Percentiles rank a stretch among this genome's conserved stretches.
phyloP scores from a whole-genome alignment of 1,139 yeast genomes.

The Yamadazyma taylorii region DNA sequence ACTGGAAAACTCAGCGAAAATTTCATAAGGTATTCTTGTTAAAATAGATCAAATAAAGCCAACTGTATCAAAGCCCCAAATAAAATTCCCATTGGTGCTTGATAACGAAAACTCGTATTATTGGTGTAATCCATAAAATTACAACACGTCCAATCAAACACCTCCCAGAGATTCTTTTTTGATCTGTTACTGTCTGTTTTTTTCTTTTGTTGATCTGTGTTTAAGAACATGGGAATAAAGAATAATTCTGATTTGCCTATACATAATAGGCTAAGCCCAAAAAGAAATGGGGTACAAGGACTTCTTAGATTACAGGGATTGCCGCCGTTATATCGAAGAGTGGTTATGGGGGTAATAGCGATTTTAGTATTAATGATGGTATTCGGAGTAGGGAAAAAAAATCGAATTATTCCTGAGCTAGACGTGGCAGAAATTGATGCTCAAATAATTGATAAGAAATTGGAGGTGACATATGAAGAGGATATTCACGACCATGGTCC shows the following conservation, averaged over 20 bases:
- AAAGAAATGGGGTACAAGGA: slow-evolving; percentile 6
- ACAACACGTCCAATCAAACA: no score
- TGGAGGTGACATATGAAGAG: slow-evolving; percentile 16
- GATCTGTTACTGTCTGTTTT: no score
- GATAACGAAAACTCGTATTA: no score
- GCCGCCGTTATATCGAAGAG: slow-evolving; percentile 8
- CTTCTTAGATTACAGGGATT: slow-evolving; percentile 1
- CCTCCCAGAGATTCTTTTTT: no score
- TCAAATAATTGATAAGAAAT: slow-evolving; percentile 14
- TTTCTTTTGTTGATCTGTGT: no score
- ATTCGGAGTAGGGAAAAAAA: slow-evolving; percentile 4
- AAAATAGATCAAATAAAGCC: not conserved
- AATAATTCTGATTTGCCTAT: slow-evolving; percentile 47
- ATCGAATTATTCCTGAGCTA: slow-evolving; percentile 8
- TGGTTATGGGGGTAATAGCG: slow-evolving; percentile 9
- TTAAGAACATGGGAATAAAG: slow-evolving; percentile 19
- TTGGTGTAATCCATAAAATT: no score
- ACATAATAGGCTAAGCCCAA: slow-evolving; percentile 23
- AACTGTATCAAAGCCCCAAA: no score
- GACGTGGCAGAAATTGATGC: slow-evolving; percentile 14
- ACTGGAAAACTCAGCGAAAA: slow-evolving; percentile 2
- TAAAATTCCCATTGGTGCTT: no score
- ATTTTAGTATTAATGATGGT: slow-evolving; percentile 17
- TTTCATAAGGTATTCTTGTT: not conserved
- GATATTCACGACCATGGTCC: not conserved